These are phyloP conservation scores for Nicotiana paniculata DNA, from an alignment of 257 asterid species.

Conservation along the genomic window DNA sequence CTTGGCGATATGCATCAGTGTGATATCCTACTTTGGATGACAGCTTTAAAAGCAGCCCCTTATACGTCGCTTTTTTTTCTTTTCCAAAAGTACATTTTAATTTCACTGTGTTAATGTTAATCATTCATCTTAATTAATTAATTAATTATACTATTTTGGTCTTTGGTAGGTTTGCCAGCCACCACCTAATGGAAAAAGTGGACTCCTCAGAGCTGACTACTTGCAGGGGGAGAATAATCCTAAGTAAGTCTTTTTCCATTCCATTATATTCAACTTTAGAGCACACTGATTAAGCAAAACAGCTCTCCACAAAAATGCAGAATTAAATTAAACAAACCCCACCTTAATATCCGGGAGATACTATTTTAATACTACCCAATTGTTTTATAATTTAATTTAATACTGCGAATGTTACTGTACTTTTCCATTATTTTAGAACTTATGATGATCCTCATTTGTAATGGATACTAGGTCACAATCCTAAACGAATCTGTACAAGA, in stretches of 20 bases:
- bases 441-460: neutral
- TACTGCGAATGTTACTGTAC: neutral
- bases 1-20: neutral
- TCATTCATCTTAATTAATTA: slow-evolving; percentile 8
- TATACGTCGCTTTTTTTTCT: neutral
- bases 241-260: slow-evolving; percentile 36
- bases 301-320: neutral
- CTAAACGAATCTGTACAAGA: neutral
- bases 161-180: slow-evolving; percentile 66
- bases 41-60: slow-evolving; percentile 5
- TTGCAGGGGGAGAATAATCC: slow-evolving; percentile 64
- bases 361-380: neutral
- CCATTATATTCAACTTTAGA: neutral
- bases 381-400: neutral
- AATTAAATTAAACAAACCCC: fast-evolving
- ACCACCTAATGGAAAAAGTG: slow-evolving; percentile 84
- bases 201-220: slow-evolving; percentile 67
- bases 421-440: neutral
- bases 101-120: neutral
- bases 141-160: slow-evolving; percentile 14
- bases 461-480: neutral
- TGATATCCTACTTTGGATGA: neutral
- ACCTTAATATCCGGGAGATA: neutral
- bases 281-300: neutral
- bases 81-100: neutral